Base-by-base conservation (phyloP, 2,329 filamentous ascomycete genomes). In the Ophiocordyceps unilateralis region DNA sequence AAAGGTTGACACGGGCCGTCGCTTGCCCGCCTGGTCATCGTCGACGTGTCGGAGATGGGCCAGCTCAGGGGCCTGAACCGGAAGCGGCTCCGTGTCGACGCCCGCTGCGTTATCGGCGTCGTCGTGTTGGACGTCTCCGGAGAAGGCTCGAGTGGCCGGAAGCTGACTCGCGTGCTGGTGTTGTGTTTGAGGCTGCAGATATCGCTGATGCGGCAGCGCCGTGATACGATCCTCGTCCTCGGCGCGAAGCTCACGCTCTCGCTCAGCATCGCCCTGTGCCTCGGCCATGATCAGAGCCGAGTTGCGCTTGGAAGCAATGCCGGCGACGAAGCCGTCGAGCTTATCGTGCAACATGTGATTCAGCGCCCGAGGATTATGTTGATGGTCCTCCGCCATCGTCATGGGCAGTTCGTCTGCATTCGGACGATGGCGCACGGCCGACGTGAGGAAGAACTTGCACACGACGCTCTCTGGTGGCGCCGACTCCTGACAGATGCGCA, bases 371-470 rank as follows among this genome's bases (percentile, higher is more conserved):
- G 56, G 47, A 22, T 51, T 52, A 4, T 48, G 44, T 53, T 80
- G 60, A 12, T 55, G 46, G 24, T 51, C 51, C 4, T 47, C 43
- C 2, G 43, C 51, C 32, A 53, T 53, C 28, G 57, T 50, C 42
- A 76, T 68, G 45, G 61, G 76, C 55, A 64, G 68, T 58, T 63
- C 66, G 36, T 57, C 58, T 37, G 57, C 50, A 7, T 53, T 54
- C 40, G 55, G 48, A 20, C 60, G 56, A 28, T 59, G 50, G 8
- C 60, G 53, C 15, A 62, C 60, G 8, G 86, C 74, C 1, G 81
- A 77, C 0, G 89, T 96, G 50, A 95, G 83, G 62, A 86, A 95
- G 67, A 95, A 95, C 58, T 93, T 88, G 66, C 88, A 95, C 21
- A 83, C 84, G 9, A 95, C 83, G 24, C 83, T 82, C 55, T 91